phyloP scores from a whole-genome alignment of 306 rosid genomes.

The Hippophae rhamnoides region DNA sequence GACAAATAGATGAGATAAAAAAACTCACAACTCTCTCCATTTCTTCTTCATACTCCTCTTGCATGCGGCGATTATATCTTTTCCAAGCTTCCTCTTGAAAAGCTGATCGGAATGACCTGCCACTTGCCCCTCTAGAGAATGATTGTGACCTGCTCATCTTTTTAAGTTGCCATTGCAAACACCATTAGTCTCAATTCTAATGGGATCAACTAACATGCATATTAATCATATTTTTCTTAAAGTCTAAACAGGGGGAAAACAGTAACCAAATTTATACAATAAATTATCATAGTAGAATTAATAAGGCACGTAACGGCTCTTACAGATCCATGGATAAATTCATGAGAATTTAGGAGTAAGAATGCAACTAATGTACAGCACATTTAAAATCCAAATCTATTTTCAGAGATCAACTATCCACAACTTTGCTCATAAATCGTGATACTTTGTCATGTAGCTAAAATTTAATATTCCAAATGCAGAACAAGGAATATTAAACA shows the following conservation, averaged over 20 bases:
- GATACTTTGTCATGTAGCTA: too few species aligned
- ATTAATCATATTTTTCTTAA: background rate
- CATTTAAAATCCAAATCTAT: too few species aligned
- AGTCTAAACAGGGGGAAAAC: background rate
- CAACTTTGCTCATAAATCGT: too few species aligned
- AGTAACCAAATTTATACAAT: too few species aligned
- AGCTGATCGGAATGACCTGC: conserved; percentile 48
- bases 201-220: background rate
- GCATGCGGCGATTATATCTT: conserved; percentile 69
- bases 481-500: too few species aligned
- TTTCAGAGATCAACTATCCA: too few species aligned
- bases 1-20: background rate
- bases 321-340: too few species aligned
- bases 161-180: conserved; percentile 22
- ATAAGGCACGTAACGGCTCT: too few species aligned
- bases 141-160: conserved; percentile 58
- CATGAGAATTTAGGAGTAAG: too few species aligned
- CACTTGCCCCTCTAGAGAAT: conserved; percentile 43
- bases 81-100: conserved; percentile 93
- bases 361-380: too few species aligned
- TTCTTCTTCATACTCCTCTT: conserved; percentile 96
- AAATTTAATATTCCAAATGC: too few species aligned
- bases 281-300: too few species aligned
- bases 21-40: conserved; percentile 87
- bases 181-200: conserved; percentile 25